A percentile compares a stretch with the other conserved stretches of the same genome.
phyloP scores from a whole-genome alignment of 768 basidiomycete species.

The Lactarius akahatsu region DNA sequence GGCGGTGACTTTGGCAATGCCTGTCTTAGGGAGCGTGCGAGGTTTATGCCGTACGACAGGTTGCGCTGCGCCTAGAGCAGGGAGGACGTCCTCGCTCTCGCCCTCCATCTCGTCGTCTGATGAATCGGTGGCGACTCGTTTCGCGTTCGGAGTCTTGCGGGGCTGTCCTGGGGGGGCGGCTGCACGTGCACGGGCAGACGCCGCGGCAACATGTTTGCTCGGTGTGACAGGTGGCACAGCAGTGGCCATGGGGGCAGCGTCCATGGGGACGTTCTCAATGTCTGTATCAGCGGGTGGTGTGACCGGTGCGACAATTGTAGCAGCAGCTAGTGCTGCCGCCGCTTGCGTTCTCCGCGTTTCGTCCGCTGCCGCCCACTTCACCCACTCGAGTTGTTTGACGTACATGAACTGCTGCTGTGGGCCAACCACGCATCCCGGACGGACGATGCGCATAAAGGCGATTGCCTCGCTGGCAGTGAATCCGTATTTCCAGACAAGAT shows the following conservation, averaged over 20 bases:
- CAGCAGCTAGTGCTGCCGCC: conserved; percentile 38
- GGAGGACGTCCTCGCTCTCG: conserved; percentile 59
- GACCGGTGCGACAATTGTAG: conserved; percentile 63
- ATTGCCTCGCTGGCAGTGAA: conserved; percentile 96
- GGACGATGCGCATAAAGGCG: conserved; percentile 96
- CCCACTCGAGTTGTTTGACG: conserved; percentile 91
- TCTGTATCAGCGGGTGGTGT: conserved; percentile 80
- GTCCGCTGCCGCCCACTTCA: conserved; percentile 88
- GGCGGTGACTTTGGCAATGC: conserved; percentile 48
- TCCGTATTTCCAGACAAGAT: conserved; percentile 97
- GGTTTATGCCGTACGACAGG: conserved; percentile 32
- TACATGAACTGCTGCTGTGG: conserved; percentile 96
- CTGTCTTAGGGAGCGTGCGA: conserved; percentile 38
- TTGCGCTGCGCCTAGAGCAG: conserved; percentile 56
- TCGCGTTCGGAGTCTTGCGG: conserved; percentile 81
- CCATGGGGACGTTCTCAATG: conserved; percentile 45
- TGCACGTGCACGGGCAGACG: conserved; percentile 65
- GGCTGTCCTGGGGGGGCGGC: conserved; percentile 82
- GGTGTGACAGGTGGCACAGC: conserved; percentile 76
- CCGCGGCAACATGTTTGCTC: conserved; percentile 68
- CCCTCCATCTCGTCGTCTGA: conserved; percentile 62
- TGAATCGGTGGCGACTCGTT: conserved; percentile 66
- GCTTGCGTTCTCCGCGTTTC: conserved; percentile 59
- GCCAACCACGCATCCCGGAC: conserved; percentile 91
- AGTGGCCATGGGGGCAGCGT: conserved; percentile 27